phyloP scores from a whole-genome alignment of 2,329 filamentous ascomycete genomes.

The Colletotrichum gloeosporioides region DNA sequence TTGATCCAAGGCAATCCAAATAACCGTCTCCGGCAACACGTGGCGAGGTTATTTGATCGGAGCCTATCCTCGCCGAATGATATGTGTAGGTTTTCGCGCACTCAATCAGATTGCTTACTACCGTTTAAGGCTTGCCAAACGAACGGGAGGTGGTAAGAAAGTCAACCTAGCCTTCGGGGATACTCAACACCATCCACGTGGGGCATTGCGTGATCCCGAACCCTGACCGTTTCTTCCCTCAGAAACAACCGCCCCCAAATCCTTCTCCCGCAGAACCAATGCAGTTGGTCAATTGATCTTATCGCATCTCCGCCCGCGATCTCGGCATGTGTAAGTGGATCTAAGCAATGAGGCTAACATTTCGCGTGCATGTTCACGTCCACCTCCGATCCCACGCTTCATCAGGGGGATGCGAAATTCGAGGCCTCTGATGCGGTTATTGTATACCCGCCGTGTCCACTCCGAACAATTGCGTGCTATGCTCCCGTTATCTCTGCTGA shows the following conservation, averaged over 20 bases:
- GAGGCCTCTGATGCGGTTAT: background rate
- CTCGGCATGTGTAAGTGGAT: background rate
- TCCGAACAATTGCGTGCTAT: background rate
- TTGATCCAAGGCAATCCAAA: background rate
- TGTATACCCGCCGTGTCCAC: background rate
- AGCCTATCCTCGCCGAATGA: background rate
- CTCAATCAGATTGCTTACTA: background rate
- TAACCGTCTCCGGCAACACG: background rate
- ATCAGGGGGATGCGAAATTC: background rate
- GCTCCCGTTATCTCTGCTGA: background rate
- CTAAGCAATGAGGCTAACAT: background rate
- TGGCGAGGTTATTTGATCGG: background rate
- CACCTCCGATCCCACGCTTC: constrained; percentile 1
- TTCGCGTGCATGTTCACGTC: background rate
- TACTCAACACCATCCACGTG: constrained; percentile 8
- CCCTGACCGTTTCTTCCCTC: background rate
- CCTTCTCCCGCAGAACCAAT: background rate
- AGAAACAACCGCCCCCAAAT: background rate
- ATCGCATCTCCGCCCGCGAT: background rate
- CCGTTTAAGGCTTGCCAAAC: background rate
- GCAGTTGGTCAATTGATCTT: background rate
- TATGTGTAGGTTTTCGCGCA: background rate
- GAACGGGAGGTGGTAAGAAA: background rate
- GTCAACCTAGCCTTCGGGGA: background rate
- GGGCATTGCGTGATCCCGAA: constrained; percentile 13